phyloP scores from a whole-genome alignment of 371 early-diverging fungal species.

The Saksenaea vasiformis region DNA sequence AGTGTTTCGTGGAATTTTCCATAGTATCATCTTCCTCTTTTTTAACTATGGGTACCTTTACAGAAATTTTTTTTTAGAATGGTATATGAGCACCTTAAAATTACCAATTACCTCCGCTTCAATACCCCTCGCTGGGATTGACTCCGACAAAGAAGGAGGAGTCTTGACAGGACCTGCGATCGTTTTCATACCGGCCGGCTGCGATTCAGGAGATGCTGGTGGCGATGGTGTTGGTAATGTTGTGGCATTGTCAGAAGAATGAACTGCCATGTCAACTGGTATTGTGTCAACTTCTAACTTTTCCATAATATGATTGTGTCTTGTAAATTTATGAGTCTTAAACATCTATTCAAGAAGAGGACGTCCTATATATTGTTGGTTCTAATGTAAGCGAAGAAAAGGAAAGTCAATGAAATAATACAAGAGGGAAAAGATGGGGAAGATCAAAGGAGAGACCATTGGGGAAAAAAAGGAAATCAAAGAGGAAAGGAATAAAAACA shows the following conservation, averaged over 20 bases:
- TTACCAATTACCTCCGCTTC: background rate
- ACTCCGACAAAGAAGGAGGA: background rate
- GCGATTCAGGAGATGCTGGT: background rate
- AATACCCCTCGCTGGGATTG: background rate
- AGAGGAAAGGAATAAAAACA: constrained; percentile 2
- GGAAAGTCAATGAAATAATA: constrained; percentile 2
- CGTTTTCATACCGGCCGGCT: background rate
- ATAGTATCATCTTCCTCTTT: background rate
- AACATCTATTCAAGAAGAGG: background rate
- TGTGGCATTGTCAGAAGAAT: background rate
- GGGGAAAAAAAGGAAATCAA: constrained; percentile 3
- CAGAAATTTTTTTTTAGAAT: background rate
- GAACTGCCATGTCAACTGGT: background rate
- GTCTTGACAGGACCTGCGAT: background rate
- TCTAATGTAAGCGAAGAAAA: background rate
- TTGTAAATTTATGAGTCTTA: background rate
- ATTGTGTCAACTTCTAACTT: background rate
- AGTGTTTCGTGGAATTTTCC: background rate
- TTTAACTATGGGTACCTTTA: background rate
- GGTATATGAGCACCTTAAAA: background rate
- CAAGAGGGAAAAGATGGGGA: constrained; percentile 1
- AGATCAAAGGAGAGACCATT: background rate
- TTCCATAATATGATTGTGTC: background rate
- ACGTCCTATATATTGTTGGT: background rate
- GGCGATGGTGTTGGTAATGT: background rate